A percentile compares a stretch with the other conserved stretches of the same genome.
Conservation (phyloP, 2,329 filamentous ascomycete genomes). For the Ceratocystis harringtonii region DNA sequence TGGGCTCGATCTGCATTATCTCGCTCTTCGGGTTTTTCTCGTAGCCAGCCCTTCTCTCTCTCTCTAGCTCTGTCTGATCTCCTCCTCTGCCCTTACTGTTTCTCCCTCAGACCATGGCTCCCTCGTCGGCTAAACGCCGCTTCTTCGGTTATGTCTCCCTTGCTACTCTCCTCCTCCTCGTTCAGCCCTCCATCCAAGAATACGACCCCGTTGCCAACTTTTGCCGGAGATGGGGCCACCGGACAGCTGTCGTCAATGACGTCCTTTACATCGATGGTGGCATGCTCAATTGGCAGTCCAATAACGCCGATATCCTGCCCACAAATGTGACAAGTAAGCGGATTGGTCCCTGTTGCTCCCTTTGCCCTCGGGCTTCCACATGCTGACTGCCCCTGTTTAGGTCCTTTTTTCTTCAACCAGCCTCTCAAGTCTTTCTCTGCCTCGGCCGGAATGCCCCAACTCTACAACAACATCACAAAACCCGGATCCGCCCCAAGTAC, state of each 20-base stretch:
- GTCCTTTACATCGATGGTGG: conserved; percentile 50
- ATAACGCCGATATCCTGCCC: conserved; percentile 28
- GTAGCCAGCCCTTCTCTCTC: not conserved
- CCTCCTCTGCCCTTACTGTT: not conserved
- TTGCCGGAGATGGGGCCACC: conserved; percentile 41
- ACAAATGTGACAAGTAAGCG: conserved; percentile 43
- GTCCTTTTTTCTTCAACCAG: conserved; percentile 35
- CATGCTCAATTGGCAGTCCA: conserved; percentile 38
- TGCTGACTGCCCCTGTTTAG: conserved; percentile 9
- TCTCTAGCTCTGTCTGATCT: not conserved
- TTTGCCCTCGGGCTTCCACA: not conserved
- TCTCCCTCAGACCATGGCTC: not conserved
- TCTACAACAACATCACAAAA: conserved; percentile 44
- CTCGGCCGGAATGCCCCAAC: conserved; percentile 34
- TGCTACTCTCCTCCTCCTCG: conserved; percentile 1
- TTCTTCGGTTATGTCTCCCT: not conserved
- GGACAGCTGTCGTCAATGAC: conserved; percentile 43
- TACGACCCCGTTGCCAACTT: conserved; percentile 40
- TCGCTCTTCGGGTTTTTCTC: not conserved
- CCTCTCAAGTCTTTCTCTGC: conserved; percentile 33
- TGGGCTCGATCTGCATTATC: not conserved
- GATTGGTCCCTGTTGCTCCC: not conserved
- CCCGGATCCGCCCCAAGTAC: conserved; percentile 38
- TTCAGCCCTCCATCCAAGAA: conserved; percentile 22
- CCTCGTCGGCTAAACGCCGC: not conserved